Evolutionary conservation across 2,329 filamentous ascomycete species (phyloP).

Genomic region (Pseudogymnoascus sp.): DNA sequence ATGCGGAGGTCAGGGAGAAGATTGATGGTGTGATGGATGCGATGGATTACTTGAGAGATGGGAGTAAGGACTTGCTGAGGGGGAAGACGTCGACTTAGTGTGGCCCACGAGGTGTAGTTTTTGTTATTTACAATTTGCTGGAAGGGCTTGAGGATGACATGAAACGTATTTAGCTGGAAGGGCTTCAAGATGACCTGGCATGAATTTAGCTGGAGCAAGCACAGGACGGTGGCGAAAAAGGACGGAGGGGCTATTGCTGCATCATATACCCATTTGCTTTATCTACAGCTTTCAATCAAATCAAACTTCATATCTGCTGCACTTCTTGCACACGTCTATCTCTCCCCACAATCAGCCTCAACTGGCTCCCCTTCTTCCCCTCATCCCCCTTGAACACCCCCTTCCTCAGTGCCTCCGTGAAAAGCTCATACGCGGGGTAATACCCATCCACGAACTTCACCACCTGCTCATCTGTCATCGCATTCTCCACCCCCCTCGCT

Average conservation of each 20-base stretch:
- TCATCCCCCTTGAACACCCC: slow-evolving; percentile 38
- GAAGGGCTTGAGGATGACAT: not conserved
- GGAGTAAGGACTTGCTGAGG: slow-evolving; percentile 20
- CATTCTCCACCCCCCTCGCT: slow-evolving; percentile 44
- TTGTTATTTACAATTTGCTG: not conserved
- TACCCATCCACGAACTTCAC: slow-evolving; percentile 58
- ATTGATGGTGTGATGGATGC: slow-evolving; percentile 20
- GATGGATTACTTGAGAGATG: slow-evolving; percentile 26
- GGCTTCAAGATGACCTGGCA: not conserved
- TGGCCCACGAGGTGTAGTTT: not conserved
- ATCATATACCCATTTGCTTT: slow-evolving; percentile 24
- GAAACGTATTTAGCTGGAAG: not conserved
- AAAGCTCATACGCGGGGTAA: slow-evolving; percentile 51
- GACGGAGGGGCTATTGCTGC: not conserved
- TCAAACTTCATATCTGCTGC: slow-evolving; percentile 18
- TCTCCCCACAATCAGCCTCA: slow-evolving; percentile 42
- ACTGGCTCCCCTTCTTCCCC: slow-evolving; percentile 33
- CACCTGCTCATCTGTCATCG: slow-evolving; percentile 63
- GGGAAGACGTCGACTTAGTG: slow-evolving; percentile 1
- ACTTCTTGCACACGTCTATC: slow-evolving; percentile 39
- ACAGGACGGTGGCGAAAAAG: not conserved
- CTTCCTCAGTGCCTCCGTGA: slow-evolving; percentile 41
- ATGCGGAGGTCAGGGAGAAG: slow-evolving; percentile 24
- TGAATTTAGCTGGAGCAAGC: not conserved
- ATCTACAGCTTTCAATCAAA: slow-evolving; percentile 7